These are phyloP conservation scores for Hemileccinum rubropunctum DNA, from an alignment of 768 basidiomycete genomes.

Conservation along the genomic window DNA sequence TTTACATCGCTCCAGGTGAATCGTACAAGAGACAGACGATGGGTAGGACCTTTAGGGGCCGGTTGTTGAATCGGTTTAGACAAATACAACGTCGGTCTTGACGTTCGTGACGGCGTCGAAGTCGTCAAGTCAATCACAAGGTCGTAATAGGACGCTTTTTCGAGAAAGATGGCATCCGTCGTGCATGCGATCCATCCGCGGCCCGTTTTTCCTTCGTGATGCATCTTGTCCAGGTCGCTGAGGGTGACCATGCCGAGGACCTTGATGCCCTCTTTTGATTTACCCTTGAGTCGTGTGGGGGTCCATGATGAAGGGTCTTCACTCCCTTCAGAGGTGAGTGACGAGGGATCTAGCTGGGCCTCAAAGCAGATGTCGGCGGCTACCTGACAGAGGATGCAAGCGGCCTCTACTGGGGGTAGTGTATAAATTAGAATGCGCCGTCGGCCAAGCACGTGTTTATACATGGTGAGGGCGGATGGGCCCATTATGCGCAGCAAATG, in stretches of 20 bases:
- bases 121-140: constrained; percentile 78
- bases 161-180: constrained; percentile 81
- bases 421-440: constrained; percentile 79
- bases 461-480: constrained; percentile 72
- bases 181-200: constrained; percentile 87
- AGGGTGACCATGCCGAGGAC: constrained; percentile 82
- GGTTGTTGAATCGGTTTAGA: constrained; percentile 47
- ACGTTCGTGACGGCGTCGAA: constrained; percentile 53
- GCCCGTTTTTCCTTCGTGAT: constrained; percentile 53
- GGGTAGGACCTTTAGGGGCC: constrained; percentile 39
- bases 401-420: constrained; percentile 73
- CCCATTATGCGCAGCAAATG: constrained; percentile 76
- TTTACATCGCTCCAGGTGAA: constrained; percentile 86
- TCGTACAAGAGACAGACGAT: constrained; percentile 59
- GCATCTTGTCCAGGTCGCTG: constrained; percentile 63
- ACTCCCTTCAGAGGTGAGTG: constrained; percentile 20
- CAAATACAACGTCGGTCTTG: constrained; percentile 64
- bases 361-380: constrained; percentile 67
- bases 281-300: constrained; percentile 34
- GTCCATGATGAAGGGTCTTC: constrained; percentile 31
- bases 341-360: constrained; percentile 30
- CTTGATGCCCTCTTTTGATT: constrained; percentile 50
- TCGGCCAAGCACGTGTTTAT: constrained; percentile 75
- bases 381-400: constrained; percentile 63
- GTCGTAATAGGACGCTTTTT: constrained; percentile 77